Conservation (phyloP, 2,329 filamentous ascomycete genomes). For the Penicillium sp. region DNA sequence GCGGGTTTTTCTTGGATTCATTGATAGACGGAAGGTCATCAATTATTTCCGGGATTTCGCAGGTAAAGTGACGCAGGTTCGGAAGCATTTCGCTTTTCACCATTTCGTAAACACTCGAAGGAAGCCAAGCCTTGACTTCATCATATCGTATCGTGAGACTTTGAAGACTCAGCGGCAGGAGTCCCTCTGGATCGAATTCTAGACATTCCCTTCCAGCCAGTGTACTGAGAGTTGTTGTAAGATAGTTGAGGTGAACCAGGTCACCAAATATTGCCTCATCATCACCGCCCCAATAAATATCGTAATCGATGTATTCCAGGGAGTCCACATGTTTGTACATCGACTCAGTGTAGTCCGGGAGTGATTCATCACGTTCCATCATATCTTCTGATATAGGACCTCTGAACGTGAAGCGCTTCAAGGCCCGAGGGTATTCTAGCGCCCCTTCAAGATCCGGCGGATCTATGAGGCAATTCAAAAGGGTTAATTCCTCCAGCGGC, state of each 20-base stretch:
- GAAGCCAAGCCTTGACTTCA: neutral
- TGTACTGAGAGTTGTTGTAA: slow-evolving; percentile 5
- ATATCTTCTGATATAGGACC: neutral
- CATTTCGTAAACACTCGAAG: neutral
- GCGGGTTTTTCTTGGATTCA: neutral
- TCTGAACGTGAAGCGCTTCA: slow-evolving; percentile 6
- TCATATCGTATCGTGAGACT: slow-evolving; percentile 9
- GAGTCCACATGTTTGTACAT: neutral
- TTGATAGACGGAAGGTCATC: slow-evolving; percentile 4
- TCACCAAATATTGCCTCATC: neutral
- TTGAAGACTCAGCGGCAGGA: slow-evolving; percentile 4
- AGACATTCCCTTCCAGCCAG: neutral
- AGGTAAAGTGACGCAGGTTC: slow-evolving; percentile 5
- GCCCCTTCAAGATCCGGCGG: neutral
- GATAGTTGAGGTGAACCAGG: neutral
- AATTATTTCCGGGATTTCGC: slow-evolving; percentile 3
- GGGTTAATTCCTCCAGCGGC: slow-evolving; percentile 6
- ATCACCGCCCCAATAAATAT: slow-evolving; percentile 8
- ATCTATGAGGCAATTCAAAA: slow-evolving; percentile 5
- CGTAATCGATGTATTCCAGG: slow-evolving; percentile 7
- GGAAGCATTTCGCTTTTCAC: neutral
- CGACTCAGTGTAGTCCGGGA: neutral
- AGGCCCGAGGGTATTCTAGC: neutral
- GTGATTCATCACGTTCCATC: too few relatives aligned
- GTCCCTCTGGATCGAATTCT: neutral